Conservation (phyloP, 2,329 filamentous ascomycete species). For the Fusarium luffae region DNA sequence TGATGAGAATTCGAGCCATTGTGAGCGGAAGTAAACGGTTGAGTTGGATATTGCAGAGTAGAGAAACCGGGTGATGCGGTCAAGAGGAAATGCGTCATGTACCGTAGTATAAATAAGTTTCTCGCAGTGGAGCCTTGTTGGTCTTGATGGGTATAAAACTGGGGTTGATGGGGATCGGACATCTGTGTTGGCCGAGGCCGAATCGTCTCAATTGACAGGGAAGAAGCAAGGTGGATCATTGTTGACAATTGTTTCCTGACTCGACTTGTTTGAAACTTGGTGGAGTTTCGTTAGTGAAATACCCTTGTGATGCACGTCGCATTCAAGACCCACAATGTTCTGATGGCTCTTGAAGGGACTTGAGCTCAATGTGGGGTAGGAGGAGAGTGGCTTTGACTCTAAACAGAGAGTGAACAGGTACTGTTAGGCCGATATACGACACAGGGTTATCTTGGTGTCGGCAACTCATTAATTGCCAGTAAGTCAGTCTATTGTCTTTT, state of each 20-base stretch:
- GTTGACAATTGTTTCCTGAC: not conserved
- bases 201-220: not conserved
- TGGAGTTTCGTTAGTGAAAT: not conserved
- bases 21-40: not conserved
- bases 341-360: not conserved
- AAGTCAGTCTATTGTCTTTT: too few relatives aligned
- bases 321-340: not conserved
- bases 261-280: not conserved
- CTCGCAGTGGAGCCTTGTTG: not conserved
- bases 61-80: not conserved
- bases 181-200: not conserved
- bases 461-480: too few relatives aligned
- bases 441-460: too few relatives aligned
- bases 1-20: constrained; percentile 43
- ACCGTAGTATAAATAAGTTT: not conserved
- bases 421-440: too few relatives aligned
- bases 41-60: not conserved
- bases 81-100: not conserved
- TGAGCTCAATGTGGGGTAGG: not conserved
- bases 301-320: not conserved
- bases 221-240: not conserved
- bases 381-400: too few relatives aligned
- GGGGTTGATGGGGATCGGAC: not conserved
- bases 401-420: too few relatives aligned
- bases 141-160: not conserved